Base-by-base conservation (phyloP, 805 yeast species). In the Hanseniaspora jakobsenii region DNA sequence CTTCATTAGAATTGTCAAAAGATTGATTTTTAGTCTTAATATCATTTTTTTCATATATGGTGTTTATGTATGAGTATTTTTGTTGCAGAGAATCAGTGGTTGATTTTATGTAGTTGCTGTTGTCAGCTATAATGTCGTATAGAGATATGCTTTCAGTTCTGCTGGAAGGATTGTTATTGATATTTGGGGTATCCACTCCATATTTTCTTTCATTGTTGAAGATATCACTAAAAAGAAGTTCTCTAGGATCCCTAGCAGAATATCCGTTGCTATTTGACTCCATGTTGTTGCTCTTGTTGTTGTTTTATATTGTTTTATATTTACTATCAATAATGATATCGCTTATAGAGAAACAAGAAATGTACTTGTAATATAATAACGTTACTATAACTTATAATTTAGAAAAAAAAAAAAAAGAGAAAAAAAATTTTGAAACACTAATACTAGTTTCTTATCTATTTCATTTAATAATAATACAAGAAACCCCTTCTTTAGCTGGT, bases 141-240 rank as follows among this genome's bases (percentile, higher is more conserved):
- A 41, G 32, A 12, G 27, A 14, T 16, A 41, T 14, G 28, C 28
- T 34, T 13, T 17, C 36, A 9, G 22, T 18, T 26, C 39, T 14
- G 6, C 23, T 14, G 9, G 14, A 6, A 10, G n/a, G 12, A 4
- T 13, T n/a, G 19, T 18, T 38, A 1, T 36, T 29, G 16, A 10
- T 16, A 6, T 16, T 16, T 24, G 27, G 27, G 6, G 9, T 24
- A 10, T 24, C 10, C 27, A n/a, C n/a, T n/a, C 10, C 27, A 24
- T 24, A 24, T 32, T 18, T 44, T 38, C 48, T 32, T 28, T 28
- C 35, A 17, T 27, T 36, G 24, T 26, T 28, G 32, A 45, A 45
- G 9, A 45, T 45, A 14, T 45, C 48, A 18, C 34, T 38, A 23
- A 45, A 45, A 17, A 38, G 22, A 6, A 22, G n/a, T 3, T 26